Evolutionary conservation across 179 eudicot species (phyloP).

Genomic region (Patellifolia procumbens): DNA sequence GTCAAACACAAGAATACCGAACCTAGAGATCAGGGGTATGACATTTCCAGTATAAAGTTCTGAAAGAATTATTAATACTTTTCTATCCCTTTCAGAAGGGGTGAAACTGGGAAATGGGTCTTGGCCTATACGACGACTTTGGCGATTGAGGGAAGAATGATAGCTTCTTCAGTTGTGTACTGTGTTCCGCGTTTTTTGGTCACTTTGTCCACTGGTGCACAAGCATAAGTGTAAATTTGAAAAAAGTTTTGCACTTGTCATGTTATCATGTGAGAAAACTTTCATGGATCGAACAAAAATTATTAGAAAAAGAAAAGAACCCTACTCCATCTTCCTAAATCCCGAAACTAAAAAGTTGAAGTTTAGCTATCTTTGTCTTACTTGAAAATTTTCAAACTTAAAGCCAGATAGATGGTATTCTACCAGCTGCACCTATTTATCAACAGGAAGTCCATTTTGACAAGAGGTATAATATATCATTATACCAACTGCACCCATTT

Average conservation of each 20-base stretch:
- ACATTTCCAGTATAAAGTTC: not conserved
- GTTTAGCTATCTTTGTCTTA: not conserved
- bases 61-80: not conserved
- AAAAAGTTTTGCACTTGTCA: not conserved
- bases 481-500: conserved; percentile 4
- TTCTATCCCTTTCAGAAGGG: no score
- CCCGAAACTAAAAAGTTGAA: not conserved
- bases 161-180: not conserved
- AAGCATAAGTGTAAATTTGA: not conserved
- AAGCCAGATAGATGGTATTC: not conserved
- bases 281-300: no score
- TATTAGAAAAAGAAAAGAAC: not conserved
- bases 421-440: no score
- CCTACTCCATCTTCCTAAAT: not conserved
- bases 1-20: no score
- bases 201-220: not conserved
- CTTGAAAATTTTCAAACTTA: not conserved
- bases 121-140: not conserved
- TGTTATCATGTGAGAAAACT: conserved; percentile 1
- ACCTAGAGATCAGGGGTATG: not conserved
- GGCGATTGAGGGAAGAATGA: not conserved
- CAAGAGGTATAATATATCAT: no score
- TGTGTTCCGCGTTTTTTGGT: not conserved
- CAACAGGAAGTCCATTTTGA: no score
- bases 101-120: no score